Evolutionary conservation across 768 basidiomycete species (phyloP), one percentile per base, ranked within the genome.

Genomic region (Pisolithus albus): DNA sequence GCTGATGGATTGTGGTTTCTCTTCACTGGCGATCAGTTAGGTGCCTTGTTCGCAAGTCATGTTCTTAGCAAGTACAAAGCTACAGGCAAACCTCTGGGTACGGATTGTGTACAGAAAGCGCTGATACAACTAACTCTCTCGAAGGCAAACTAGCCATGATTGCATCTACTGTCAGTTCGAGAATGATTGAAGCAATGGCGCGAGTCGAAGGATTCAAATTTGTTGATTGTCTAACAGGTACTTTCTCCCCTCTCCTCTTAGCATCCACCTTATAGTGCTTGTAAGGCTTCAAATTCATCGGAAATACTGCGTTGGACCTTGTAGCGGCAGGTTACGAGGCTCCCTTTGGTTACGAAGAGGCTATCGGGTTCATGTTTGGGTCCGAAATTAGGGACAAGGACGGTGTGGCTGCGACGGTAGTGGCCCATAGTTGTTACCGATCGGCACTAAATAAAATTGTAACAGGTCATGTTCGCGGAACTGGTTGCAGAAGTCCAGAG

Each of bases 291-390:
- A 94, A 94, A 68, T 92, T 80, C 62, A 91, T 94, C 46, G 92
- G 92, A 7, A 94, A 93, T 61, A 84, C 82, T 8, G 88, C 85
- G 3, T 68, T 90, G 34, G 69, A 74, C 46, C 76, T 92, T 15
- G 82, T 77, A 13, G 62, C 70, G 40, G 68, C 81, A 37, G 91
- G 89, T 2, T 88, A 78, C 59, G 78, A 84, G 39, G 83, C 86
- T 9, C 80, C 78, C 0, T 92, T 93, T 60, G 89, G 84, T 9
- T 94, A 94, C 60, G 92, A 94, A 62, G 92, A 94, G 68, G 92
- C 92, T 1, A 92, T 94, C 50, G 92, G 92, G 3, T 94, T 80
- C 62, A 92, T 92, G 89, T 83, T 91, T 65, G 88, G 88, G 24
- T 72, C 79, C 13, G 72, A 82, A 24, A 80, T 93, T 57, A 75